These are phyloP conservation scores for Thielaviopsis ethacetica DNA, from an alignment of 2,329 filamentous ascomycete species.

Conservation along the genomic window DNA sequence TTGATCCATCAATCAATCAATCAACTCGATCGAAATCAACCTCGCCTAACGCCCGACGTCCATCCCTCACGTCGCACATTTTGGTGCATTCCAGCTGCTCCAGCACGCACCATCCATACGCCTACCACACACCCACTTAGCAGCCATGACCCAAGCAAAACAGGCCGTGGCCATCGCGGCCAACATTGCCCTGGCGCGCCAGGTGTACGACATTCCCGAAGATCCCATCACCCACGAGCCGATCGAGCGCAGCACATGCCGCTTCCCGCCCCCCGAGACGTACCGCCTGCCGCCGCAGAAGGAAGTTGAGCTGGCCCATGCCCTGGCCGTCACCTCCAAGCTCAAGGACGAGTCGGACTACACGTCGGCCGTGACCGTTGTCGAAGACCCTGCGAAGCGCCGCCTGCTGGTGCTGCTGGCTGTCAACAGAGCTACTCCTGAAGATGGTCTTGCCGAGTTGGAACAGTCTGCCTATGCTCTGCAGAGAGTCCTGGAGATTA, in stretches of 20 bases:
- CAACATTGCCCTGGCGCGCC: slow-evolving; percentile 10
- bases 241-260: background rate
- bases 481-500: slow-evolving; percentile 7
- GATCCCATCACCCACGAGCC: slow-evolving; percentile 9
- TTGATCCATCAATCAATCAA: too few species aligned
- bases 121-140: background rate
- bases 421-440: slow-evolving; percentile 7
- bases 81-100: background rate
- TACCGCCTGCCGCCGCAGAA: slow-evolving; percentile 9
- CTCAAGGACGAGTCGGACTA: slow-evolving; percentile 11
- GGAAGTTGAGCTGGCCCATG: slow-evolving; percentile 10
- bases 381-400: slow-evolving; percentile 4
- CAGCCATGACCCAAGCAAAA: background rate
- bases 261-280: background rate
- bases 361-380: slow-evolving; percentile 9
- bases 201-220: slow-evolving; percentile 11
- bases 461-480: slow-evolving; percentile 3
- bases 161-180: slow-evolving; percentile 8
- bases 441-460: slow-evolving; percentile 6
- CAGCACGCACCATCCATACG: background rate
- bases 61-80: too few species aligned
- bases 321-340: slow-evolving; percentile 8
- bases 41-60: background rate
- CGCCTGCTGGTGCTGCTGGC: slow-evolving; percentile 7
- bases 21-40: too few species aligned